Conservation (phyloP, 2,329 filamentous ascomycete species). For the Tolypocladium nubicola region DNA sequence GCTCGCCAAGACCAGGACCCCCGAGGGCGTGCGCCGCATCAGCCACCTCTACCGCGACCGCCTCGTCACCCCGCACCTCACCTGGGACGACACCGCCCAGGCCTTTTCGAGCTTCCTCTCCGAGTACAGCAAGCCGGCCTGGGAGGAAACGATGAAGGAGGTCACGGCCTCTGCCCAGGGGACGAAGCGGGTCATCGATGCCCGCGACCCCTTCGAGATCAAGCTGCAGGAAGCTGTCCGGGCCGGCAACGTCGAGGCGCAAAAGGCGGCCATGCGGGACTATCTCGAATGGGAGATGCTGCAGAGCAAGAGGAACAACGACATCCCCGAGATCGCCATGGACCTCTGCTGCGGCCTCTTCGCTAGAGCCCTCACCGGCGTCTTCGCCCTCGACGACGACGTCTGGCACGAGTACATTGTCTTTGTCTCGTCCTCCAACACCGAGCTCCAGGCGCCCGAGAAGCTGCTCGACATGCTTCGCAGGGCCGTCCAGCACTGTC, state of each 20-base stretch:
- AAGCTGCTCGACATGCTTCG: constrained; percentile 60
- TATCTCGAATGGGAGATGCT: constrained; percentile 82
- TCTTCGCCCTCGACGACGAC: constrained; percentile 62
- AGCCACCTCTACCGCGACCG: constrained; percentile 61
- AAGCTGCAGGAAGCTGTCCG: constrained; percentile 49
- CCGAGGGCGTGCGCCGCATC: constrained; percentile 51
- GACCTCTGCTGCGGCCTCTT: constrained; percentile 58
- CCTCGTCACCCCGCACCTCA: constrained; percentile 60
- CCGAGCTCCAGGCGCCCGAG: constrained; percentile 25
- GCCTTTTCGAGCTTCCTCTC: constrained; percentile 66
- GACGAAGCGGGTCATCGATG: constrained; percentile 50
- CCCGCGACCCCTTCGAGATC: constrained; percentile 59
- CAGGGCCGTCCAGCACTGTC: constrained; percentile 79
- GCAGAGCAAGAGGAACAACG: constrained; percentile 41
- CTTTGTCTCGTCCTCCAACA: constrained; percentile 48
- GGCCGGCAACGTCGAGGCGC: constrained; percentile 42
- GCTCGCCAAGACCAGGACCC: constrained; percentile 43
- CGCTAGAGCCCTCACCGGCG: constrained; percentile 59
- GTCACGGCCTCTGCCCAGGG: constrained; percentile 51
- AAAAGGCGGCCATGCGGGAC: constrained; percentile 42
- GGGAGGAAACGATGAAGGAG: constrained; percentile 63
- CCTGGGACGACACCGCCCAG: constrained; percentile 66
- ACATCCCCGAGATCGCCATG: constrained; percentile 31
- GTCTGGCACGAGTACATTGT: constrained; percentile 80
- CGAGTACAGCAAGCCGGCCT: constrained; percentile 58